Evolutionary conservation across 805 yeast species (phyloP), one percentile per base, ranked within the genome.

Genomic region (Metschnikowia baotianmanensis): DNA sequence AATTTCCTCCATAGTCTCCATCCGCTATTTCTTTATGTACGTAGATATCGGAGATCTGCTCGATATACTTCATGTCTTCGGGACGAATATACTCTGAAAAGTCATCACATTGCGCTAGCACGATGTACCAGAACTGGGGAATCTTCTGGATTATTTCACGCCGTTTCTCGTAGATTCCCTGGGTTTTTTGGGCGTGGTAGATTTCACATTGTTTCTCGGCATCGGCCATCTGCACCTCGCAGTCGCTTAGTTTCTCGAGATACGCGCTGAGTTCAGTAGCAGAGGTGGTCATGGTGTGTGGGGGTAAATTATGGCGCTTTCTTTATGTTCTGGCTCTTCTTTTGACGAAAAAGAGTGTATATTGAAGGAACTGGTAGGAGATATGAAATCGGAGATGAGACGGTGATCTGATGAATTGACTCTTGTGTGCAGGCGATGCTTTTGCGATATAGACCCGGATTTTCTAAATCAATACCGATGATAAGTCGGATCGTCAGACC

Each of bases 51-150:
- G 63, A 67, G 42, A 90, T 74, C 34, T 62, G 60, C 53, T 89
- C 96, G 34, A 89, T 59, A 52, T 76, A 83, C 58, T 82, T 82
- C 64, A 82, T 78, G 61, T 90, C 97, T 27, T 83, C 86, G 2
- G 83, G 78, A 22, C 80, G 73, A 15, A 90, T 68, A 58, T 77
- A 87, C 47, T 89, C 96, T 12, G 86, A 83, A 57, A 91, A 85
- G 49, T 86, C 96, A 37, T 85, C 83, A 53, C 84, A 84, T 56
- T 86, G 87, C 2, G 90, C 88, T 9, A 91, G 63, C 0, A 86
- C 96, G 38, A 83, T 76, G 53, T 85, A 83, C 98, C 98, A 91
- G 61, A 91, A 89, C 48, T 77, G 77, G 1, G 90, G 88, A 31
- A 89, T 76, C 4, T 69, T 58, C 4, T 52, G 41, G 12, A 82